Percentiles rank a stretch among this genome's conserved stretches.
Evolutionary conservation across 495 filamentous ascomycete genomes (phyloP).

Genomic region (Xylaria grammica): DNA sequence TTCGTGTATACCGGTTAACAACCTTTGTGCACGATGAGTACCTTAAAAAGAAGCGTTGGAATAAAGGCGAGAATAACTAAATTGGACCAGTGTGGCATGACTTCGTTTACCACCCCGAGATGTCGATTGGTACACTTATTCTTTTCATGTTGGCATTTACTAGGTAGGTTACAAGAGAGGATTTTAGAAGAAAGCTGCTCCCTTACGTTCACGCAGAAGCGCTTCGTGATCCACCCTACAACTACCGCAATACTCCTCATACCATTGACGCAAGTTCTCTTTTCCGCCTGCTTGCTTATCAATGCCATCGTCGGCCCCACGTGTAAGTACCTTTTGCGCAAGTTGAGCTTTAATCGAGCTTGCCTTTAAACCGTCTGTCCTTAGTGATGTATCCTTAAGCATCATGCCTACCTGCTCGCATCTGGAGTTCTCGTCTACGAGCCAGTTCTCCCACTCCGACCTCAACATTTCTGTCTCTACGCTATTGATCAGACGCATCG

Average conservation of each 20-base stretch:
- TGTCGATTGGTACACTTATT: neutral
- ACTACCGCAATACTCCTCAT: slow-evolving; percentile 75
- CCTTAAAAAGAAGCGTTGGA: too few species aligned
- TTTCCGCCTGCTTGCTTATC: slow-evolving; percentile 39
- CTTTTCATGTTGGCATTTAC: neutral
- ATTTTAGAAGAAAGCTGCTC: neutral
- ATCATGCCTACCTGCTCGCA: slow-evolving; percentile 69
- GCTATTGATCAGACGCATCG: slow-evolving; percentile 85
- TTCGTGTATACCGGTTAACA: too few species aligned
- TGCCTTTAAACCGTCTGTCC: slow-evolving; percentile 30
- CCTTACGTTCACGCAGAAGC: slow-evolving; percentile 31
- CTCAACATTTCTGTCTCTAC: slow-evolving; percentile 84
- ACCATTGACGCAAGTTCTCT: slow-evolving; percentile 64
- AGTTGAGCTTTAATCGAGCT: slow-evolving; percentile 22
- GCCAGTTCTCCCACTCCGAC: slow-evolving; percentile 91
- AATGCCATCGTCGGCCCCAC: slow-evolving; percentile 26
- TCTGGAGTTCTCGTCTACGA: slow-evolving; percentile 69
- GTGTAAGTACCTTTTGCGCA: slow-evolving; percentile 31
- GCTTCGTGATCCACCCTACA: slow-evolving; percentile 64
- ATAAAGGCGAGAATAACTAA: neutral
- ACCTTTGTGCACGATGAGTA: too few species aligned
- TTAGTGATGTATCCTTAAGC: slow-evolving; percentile 33
- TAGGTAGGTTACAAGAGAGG: neutral
- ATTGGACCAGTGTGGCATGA: too few species aligned
- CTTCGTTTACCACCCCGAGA: neutral